Conservation (phyloP, 1,284 basidiomycete species). For the Ustilago shanxiensis region DNA sequence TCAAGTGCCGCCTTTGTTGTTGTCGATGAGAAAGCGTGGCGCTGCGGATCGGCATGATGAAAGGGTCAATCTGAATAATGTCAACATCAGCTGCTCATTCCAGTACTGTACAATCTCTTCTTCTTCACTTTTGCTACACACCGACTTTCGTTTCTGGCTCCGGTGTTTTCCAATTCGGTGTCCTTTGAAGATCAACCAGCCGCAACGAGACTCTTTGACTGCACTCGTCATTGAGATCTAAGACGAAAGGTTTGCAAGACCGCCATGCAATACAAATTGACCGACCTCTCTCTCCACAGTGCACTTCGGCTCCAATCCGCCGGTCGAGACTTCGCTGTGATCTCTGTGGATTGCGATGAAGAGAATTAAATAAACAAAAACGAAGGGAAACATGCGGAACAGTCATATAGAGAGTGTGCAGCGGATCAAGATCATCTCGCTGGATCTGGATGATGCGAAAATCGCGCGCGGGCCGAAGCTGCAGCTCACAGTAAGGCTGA, state of each 20-base stretch:
- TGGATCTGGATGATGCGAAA: background rate
- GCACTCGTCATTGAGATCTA: no score
- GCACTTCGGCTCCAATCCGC: slow-evolving; percentile 1
- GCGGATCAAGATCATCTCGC: no score
- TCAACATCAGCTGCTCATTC: background rate
- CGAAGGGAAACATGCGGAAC: background rate
- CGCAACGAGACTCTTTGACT: no score
- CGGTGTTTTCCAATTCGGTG: background rate
- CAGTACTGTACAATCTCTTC: no score
- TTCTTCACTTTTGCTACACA: background rate
- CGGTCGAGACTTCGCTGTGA: background rate
- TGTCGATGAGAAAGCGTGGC: slow-evolving; percentile 7
- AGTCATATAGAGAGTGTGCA: no score
- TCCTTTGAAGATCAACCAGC: background rate
- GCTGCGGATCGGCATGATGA: slow-evolving; percentile 8
- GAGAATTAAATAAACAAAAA: background rate
- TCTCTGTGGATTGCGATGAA: background rate
- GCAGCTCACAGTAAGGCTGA: slow-evolving; percentile 5
- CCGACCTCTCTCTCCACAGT: background rate
- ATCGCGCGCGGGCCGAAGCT: slow-evolving; percentile 3
- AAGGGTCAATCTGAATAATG: slow-evolving; percentile 3
- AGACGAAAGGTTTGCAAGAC: no score
- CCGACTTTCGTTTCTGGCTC: background rate
- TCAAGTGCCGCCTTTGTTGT: no score
- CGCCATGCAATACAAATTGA: background rate